Conservation (phyloP, 148 eudicot genomes). For the Camellia japonica region DNA sequence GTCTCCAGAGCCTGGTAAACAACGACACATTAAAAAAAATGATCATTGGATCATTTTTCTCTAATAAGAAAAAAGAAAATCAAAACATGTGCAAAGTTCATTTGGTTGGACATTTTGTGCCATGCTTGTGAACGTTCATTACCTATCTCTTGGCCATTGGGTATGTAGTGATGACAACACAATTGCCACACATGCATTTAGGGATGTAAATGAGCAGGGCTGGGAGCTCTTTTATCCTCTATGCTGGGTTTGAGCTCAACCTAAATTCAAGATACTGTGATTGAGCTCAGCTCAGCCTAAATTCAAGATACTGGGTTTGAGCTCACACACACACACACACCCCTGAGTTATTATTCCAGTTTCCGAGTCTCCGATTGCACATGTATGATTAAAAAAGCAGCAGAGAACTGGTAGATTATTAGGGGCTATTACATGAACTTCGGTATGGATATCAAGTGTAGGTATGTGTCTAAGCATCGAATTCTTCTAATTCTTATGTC, state of each 20-base stretch:
- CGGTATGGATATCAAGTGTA: no score
- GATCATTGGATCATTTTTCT: no score
- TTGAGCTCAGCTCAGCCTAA: not conserved
- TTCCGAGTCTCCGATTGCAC: no score
- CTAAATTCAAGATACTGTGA: not conserved
- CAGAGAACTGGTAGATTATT: no score
- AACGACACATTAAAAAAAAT: not conserved
- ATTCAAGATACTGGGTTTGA: no score
- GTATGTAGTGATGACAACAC: not conserved
- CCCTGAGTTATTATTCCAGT: no score
- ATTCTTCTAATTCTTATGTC: no score
- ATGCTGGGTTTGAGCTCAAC: not conserved
- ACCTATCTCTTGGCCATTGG: not conserved
- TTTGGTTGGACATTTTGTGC: not conserved
- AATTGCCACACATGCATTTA: not conserved
- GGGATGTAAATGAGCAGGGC: not conserved
- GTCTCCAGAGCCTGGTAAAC: conserved; percentile 14
- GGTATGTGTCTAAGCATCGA: no score
- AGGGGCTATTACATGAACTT: no score
- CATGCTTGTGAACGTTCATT: not conserved
- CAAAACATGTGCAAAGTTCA: not conserved
- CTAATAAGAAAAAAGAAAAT: not conserved
- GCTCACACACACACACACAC: no score
- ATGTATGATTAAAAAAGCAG: no score
- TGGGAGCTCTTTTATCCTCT: not conserved